Base-by-base conservation (phyloP, 805 yeast genomes). In the Myxozyma vanderwaltii region DNA sequence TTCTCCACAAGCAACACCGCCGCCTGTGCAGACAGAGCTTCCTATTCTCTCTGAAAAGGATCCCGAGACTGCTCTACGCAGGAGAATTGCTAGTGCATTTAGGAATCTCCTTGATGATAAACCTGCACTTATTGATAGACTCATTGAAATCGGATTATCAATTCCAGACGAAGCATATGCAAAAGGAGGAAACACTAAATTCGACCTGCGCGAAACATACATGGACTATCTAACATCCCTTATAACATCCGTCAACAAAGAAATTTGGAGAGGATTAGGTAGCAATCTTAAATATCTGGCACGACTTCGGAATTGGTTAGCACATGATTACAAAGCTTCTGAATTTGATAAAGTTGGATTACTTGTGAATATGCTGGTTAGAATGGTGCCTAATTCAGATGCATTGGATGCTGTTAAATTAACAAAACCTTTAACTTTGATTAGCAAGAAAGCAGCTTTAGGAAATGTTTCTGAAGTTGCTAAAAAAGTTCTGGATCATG, bases 141-240 rank as follows among this genome's bases (percentile, higher is more conserved):
- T 66, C n/a, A 48, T 59, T 5, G 66, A 59, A 13, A 46, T 66
- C 19, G 49, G 63, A 29, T 38, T 58, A 15, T 35, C 51, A 2
- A 64, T 66, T 8, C 69, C 69, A 1, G 69, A 67, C 38, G 64
- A 58, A n/a, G 59, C 56, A 6, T 66, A 58, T 36, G 64, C 57
- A 21, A 52, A 51, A 29, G 10, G 33, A 7, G 33, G 33, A 21
- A 51, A 24, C 13, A 15, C 53, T 21, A 48, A 38, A 36, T 39
- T 58, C 31, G 69, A 66, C 56, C 43, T 66, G 19, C 66, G 69
- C 21, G 59, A 55, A 12, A 62, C 54, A 15, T 63, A 55, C 26
- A 38, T 52, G 21, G 31, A 51, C 8, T 67, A 56, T 23, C 49
- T 61, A 17, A 15, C 41, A 6, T 38, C 52, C 5, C 27, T 58